A percentile compares a stretch with the other conserved stretches of the same genome.
phyloP scores from a whole-genome alignment of 1,139 yeast genomes.

The Groenewaldozyma auringiensis region DNA sequence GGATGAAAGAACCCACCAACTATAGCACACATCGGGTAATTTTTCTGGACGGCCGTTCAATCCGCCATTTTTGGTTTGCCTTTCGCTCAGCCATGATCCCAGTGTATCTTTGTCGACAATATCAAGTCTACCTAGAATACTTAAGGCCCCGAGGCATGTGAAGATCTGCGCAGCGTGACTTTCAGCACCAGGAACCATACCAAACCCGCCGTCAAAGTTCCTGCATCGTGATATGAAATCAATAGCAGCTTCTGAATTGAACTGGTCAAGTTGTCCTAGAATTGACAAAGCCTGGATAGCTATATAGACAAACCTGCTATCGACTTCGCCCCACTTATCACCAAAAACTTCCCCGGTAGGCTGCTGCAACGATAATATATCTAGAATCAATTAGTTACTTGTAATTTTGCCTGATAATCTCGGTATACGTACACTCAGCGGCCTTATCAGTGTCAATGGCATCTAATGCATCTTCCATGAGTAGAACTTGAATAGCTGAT shows the following conservation, averaged over 20 bases:
- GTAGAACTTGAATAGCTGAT: conserved; percentile 74
- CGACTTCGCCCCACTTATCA: conserved; percentile 85
- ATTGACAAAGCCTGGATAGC: conserved; percentile 69
- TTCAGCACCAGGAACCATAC: conserved; percentile 90
- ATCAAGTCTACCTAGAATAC: conserved; percentile 56
- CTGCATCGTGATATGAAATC: conserved; percentile 60
- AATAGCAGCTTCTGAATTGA: conserved; percentile 58
- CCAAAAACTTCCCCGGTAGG: conserved; percentile 86
- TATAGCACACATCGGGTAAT: conserved; percentile 90
- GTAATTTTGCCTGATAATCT: too few species aligned
- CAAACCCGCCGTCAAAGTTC: conserved; percentile 95
- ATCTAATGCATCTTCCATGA: conserved; percentile 56
- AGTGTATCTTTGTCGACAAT: conserved; percentile 46
- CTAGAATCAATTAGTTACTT: conserved; percentile 15
- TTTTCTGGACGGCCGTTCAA: conserved; percentile 95
- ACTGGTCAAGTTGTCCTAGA: conserved; percentile 53
- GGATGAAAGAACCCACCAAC: conserved; percentile 95
- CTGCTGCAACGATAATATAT: conserved; percentile 52
- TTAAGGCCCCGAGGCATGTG: conserved; percentile 75
- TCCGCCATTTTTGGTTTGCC: conserved; percentile 90
- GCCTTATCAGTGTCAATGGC: conserved; percentile 32
- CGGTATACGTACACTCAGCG: conserved; percentile 33
- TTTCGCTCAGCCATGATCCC: conserved; percentile 77
- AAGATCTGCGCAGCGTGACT: conserved; percentile 92
- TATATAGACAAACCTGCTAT: conserved; percentile 80